Evolutionary conservation across 768 basidiomycete species (phyloP).

Genomic region (Russula vinacea): DNA sequence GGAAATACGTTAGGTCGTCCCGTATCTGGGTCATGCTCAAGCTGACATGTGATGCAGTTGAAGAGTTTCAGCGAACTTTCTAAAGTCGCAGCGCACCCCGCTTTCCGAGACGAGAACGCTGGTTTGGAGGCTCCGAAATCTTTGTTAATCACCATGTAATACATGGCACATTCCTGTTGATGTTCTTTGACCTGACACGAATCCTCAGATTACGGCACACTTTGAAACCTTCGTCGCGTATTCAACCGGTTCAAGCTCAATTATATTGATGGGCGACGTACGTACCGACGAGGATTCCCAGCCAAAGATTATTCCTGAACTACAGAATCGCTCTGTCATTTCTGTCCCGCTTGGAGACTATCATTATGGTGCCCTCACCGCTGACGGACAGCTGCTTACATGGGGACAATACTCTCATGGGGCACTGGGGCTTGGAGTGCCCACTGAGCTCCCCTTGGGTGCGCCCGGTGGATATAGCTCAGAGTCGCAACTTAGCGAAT

Average conservation of each 20-base stretch:
- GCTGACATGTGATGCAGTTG: slow-evolving; percentile 45
- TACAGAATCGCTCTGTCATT: slow-evolving; percentile 78
- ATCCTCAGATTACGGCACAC: slow-evolving; percentile 74
- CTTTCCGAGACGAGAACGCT: slow-evolving; percentile 40
- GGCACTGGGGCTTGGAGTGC: slow-evolving; percentile 84
- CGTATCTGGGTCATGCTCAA: not conserved
- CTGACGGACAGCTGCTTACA: slow-evolving; percentile 68
- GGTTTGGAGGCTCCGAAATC: slow-evolving; percentile 40
- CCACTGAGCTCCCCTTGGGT: slow-evolving; percentile 49
- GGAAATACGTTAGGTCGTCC: slow-evolving; percentile 66
- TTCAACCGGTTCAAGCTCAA: slow-evolving; percentile 64
- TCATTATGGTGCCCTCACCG: slow-evolving; percentile 83
- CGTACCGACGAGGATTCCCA: slow-evolving; percentile 42
- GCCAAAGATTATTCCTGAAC: slow-evolving; percentile 64
- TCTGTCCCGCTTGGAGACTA: slow-evolving; percentile 91
- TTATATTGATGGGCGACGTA: slow-evolving; percentile 67
- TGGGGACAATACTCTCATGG: slow-evolving; percentile 79
- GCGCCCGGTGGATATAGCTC: slow-evolving; percentile 57
- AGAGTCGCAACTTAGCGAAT: slow-evolving; percentile 38
- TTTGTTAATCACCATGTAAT: slow-evolving; percentile 75
- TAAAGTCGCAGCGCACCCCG: slow-evolving; percentile 45
- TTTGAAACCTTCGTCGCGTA: slow-evolving; percentile 81
- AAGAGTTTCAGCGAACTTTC: slow-evolving; percentile 67
- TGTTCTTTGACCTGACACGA: slow-evolving; percentile 16
- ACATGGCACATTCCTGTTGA: not conserved